Conservation (phyloP, 768 basidiomycete genomes). For the Cyclocybe cylindracea region DNA sequence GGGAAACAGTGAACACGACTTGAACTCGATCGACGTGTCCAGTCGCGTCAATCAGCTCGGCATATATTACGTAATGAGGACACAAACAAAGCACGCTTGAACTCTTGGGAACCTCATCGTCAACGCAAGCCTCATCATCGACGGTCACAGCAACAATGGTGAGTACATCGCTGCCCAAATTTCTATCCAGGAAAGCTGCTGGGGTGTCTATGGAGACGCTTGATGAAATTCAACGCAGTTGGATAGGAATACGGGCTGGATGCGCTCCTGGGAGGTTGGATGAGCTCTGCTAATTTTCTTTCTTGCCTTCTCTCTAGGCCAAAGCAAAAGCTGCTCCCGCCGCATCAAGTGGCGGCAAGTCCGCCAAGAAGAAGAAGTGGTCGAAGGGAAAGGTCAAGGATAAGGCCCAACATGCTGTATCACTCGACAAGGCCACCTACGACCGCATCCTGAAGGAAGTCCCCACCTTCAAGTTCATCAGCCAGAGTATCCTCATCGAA, state of each 20-base stretch:
- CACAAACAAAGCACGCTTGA: constrained; percentile 43
- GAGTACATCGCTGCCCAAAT: constrained; percentile 25
- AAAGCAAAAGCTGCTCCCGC: constrained; percentile 79
- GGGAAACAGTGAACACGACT: no score
- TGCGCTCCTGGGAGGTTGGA: constrained; percentile 23
- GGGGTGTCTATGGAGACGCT: constrained; percentile 1
- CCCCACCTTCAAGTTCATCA: constrained; percentile 99
- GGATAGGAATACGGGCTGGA: constrained; percentile 32
- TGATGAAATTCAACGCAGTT: constrained; percentile 1
- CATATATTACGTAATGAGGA: constrained; percentile 29
- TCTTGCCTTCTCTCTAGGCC: constrained; percentile 40
- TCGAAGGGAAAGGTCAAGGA: constrained; percentile 99
- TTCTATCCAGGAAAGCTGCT: constrained; percentile 3
- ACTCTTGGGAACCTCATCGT: constrained; percentile 20
- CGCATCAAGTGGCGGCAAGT: constrained; percentile 74
- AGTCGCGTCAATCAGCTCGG: constrained; percentile 14
- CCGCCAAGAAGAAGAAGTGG: constrained; percentile 99
- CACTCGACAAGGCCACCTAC: constrained; percentile 89
- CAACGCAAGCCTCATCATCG: constrained; percentile 34
- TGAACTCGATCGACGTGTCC: constrained; percentile 38
- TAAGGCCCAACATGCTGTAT: constrained; percentile 96
- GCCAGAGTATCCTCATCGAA: constrained; percentile 97
- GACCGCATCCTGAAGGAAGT: constrained; percentile 98
- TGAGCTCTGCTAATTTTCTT: constrained; percentile 20
- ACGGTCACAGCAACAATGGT: constrained; percentile 47